Evolutionary conservation across 73 alveolate species (phyloP).

Genomic region (Halteria grandinella): DNA sequence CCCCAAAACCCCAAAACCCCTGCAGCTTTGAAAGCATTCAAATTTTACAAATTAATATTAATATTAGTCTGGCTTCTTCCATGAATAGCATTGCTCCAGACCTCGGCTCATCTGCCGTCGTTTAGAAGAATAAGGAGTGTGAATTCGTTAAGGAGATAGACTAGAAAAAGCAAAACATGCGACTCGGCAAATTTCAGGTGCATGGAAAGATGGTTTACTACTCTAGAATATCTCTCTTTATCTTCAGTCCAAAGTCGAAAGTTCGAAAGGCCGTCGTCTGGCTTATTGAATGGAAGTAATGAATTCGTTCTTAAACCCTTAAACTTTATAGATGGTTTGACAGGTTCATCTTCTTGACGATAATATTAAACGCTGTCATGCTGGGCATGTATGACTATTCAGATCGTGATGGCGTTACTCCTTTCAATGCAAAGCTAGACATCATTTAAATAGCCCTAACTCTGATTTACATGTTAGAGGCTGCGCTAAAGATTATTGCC

Average conservation of each 20-base stretch:
- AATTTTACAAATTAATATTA: no score
- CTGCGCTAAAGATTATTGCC: constrained; percentile 58
- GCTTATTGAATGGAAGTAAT: constrained; percentile 55
- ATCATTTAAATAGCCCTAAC: neutral
- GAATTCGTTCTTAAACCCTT: neutral
- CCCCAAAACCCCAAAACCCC: no score
- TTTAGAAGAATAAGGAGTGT: no score
- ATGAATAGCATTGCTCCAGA: no score
- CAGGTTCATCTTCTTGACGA: constrained; percentile 21
- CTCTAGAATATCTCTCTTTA: constrained; percentile 18
- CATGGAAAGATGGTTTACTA: constrained; percentile 12
- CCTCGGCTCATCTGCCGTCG: no score
- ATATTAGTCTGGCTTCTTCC: no score
- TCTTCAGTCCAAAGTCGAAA: neutral
- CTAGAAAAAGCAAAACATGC: no score
- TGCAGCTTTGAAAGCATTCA: no score
- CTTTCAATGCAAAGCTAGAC: neutral
- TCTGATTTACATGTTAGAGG: constrained; percentile 59
- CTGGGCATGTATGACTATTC: constrained; percentile 46
- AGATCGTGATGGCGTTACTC: constrained; percentile 23
- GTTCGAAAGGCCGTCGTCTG: constrained; percentile 39
- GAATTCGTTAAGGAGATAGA: no score
- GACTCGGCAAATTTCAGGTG: constrained; percentile 1
- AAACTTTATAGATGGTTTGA: constrained; percentile 52
- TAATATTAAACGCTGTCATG: constrained; percentile 16